Evolutionary conservation across 176 grass and related monocot genomes (phyloP).

Genomic region (Zizania latifolia): DNA sequence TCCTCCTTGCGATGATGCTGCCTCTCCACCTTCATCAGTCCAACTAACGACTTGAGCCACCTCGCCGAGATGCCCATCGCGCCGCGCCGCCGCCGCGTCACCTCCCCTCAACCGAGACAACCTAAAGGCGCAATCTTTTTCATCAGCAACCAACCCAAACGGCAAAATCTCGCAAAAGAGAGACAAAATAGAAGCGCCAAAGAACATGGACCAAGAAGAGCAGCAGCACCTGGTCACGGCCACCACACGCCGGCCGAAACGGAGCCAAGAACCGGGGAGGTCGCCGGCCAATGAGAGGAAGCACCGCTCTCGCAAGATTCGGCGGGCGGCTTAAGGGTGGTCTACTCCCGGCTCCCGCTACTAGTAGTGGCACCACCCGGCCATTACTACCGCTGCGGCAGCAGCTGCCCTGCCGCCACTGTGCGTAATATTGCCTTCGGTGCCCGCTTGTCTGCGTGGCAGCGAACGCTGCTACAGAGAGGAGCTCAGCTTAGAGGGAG

Average conservation of each 20-base stretch:
- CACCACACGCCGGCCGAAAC: neutral
- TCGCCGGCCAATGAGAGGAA: constrained; percentile 14
- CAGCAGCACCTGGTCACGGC: constrained; percentile 16
- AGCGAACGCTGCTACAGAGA: neutral
- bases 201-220: neutral
- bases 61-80: constrained; percentile 68
- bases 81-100: constrained; percentile 20
- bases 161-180: no score
- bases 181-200: no score
- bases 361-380: constrained; percentile 13
- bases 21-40: constrained; percentile 63
- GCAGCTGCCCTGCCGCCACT: constrained; percentile 24
- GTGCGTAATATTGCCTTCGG: constrained; percentile 34
- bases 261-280: neutral
- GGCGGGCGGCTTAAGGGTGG: neutral
- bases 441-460: constrained; percentile 12
- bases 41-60: constrained; percentile 82
- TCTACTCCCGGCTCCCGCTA: neutral
- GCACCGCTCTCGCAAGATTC: no score
- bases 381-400: constrained; percentile 39
- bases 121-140: neutral
- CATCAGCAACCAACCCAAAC: constrained; percentile 6
- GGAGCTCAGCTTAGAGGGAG: neutral
- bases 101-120: neutral
- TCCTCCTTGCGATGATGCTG: constrained; percentile 34